phyloP scores from a whole-genome alignment of 225 moss, liverwort and hornwort genomes.

The Physcomitrium patens region DNA sequence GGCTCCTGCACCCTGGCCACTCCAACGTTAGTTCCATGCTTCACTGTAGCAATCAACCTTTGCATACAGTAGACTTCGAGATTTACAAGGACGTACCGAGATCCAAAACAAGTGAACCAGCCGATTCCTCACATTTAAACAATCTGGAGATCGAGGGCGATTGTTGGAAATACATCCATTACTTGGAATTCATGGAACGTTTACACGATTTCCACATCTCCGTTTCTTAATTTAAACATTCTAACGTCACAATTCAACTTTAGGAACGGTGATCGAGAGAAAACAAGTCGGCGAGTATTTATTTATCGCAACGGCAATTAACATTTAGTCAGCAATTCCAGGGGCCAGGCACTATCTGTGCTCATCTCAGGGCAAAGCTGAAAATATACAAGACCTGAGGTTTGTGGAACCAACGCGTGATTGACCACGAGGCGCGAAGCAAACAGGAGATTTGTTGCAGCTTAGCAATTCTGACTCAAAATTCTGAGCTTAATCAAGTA shows the following conservation, averaged over 20 bases:
- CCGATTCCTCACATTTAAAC: no score
- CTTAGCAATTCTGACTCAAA: not conserved
- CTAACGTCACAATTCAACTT: not conserved
- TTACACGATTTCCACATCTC: not conserved
- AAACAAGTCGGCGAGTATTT: not conserved
- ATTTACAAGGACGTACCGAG: not conserved
- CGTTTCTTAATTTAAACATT: not conserved
- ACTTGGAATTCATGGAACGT: not conserved
- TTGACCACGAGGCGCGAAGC: not conserved
- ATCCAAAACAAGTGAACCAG: no score
- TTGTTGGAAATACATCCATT: not conserved
- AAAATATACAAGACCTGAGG: not conserved
- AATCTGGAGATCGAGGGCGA: no score
- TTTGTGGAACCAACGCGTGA: not conserved
- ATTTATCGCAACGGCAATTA: not conserved
- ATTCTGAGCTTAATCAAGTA: not conserved
- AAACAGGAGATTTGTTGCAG: not conserved
- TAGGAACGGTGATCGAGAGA: slow-evolving; percentile 6
- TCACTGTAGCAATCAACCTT: not conserved
- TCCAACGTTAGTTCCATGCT: slow-evolving; percentile 32
- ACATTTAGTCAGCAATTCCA: not conserved
- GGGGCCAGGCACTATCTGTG: not conserved
- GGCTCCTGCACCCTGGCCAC: slow-evolving; percentile 42
- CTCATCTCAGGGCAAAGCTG: slow-evolving; percentile 6
- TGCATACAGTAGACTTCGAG: not conserved